A percentile compares a stretch with the other conserved stretches of the same genome.
Conservation (phyloP, 139 green algal species). For the Tetratostichococcus sp. region DNA sequence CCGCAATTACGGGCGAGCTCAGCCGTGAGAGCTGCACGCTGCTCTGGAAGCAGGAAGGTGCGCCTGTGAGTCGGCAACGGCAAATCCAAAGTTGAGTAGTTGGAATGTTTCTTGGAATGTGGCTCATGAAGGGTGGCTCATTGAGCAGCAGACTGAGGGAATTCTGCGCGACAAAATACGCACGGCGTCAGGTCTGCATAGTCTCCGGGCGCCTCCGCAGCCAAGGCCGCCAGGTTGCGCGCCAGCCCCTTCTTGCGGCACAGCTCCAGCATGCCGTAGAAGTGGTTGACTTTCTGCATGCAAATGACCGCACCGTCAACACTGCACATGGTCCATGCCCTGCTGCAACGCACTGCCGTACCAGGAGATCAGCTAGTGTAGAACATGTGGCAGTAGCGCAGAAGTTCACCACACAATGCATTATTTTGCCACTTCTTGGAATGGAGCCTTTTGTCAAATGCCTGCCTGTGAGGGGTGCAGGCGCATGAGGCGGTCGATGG, state of each 20-base stretch:
- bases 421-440: too few relatives aligned
- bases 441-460: too few relatives aligned
- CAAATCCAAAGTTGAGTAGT: too few relatives aligned
- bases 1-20: conserved; percentile 20
- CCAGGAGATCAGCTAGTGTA: too few relatives aligned
- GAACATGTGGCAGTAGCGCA: too few relatives aligned
- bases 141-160: too few relatives aligned
- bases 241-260: conserved; percentile 79
- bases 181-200: conserved; percentile 56
- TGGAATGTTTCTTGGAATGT: too few relatives aligned
- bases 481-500: conserved; percentile 60
- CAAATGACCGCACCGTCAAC: not conserved
- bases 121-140: too few relatives aligned
- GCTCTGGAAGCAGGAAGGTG: conserved; percentile 65
- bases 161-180: too few relatives aligned
- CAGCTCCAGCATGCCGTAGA: conserved; percentile 80
- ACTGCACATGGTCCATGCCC: too few relatives aligned
- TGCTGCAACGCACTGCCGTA: too few relatives aligned
- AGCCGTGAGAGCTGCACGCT: conserved; percentile 40
- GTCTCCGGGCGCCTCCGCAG: conserved; percentile 34
- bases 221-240: conserved; percentile 56
- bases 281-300: conserved; percentile 84
- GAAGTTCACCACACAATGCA: too few relatives aligned
- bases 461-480: conserved; percentile 55
- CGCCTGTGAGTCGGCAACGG: not conserved